phyloP scores from a whole-genome alignment of 2,329 filamentous ascomycete species.

The Pseudofabraea citricarpa region DNA sequence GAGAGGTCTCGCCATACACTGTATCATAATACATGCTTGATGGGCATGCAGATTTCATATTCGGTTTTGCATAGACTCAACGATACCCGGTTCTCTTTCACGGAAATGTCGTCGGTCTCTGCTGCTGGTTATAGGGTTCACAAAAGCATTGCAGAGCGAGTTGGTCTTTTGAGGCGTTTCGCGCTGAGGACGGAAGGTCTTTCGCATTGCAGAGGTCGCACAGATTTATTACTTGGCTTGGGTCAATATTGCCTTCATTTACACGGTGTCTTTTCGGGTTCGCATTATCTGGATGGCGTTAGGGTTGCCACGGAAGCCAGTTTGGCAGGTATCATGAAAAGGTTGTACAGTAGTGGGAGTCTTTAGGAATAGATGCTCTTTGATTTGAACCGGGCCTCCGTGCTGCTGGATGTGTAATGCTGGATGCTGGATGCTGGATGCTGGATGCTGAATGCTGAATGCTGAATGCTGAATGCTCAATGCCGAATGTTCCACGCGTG shows the following conservation, averaged over 20 bases:
- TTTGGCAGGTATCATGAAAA: slow-evolving; percentile 5
- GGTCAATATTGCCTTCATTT: slow-evolving; percentile 17
- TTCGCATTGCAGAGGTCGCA: neutral
- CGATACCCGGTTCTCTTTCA: slow-evolving; percentile 28
- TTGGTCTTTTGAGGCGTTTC: slow-evolving; percentile 18
- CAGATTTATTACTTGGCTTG: slow-evolving; percentile 13
- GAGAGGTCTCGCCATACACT: slow-evolving; percentile 12
- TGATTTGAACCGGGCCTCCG: too few species aligned
- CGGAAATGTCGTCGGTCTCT: slow-evolving; percentile 17
- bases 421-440: too few species aligned
- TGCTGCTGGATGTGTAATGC: too few species aligned
- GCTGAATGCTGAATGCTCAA: too few species aligned
- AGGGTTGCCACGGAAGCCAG: slow-evolving; percentile 7
- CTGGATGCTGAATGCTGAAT: too few species aligned
- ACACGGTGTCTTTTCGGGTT: slow-evolving; percentile 20
- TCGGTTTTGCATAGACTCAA: slow-evolving; percentile 29
- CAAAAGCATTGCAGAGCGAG: slow-evolving; percentile 22
- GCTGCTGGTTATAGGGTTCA: slow-evolving; percentile 20
- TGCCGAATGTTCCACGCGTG: too few species aligned
- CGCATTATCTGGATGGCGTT: slow-evolving; percentile 22
- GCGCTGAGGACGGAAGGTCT: slow-evolving; percentile 5
- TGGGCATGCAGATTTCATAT: slow-evolving; percentile 20
- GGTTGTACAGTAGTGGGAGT: slow-evolving; percentile 21
- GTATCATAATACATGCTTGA: slow-evolving; percentile 23
- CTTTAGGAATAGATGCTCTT: slow-evolving; percentile 21